Evolutionary conservation across 2,329 filamentous ascomycete species (phyloP), one percentile per base, ranked within the genome.

Genomic region (Septoria petroselini): DNA sequence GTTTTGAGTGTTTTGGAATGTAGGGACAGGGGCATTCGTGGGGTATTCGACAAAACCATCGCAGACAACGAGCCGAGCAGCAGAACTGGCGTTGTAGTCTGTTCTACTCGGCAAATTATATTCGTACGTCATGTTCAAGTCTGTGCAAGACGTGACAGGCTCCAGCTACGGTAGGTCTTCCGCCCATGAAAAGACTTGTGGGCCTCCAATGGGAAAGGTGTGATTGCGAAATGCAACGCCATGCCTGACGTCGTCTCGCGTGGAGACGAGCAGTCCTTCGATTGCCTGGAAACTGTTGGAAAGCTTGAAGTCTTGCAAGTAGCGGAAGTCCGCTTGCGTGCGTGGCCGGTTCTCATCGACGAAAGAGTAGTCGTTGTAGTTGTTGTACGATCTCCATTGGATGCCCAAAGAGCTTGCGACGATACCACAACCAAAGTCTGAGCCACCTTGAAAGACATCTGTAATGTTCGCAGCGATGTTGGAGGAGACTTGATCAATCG

Each of bases 141-240:
- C 21, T n/a, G 49, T 48, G n/a, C n/a, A n/a, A n/a, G n/a, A n/a
- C n/a, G n/a, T n/a, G n/a, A n/a, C n/a, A n/a, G 48, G 48, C 15
- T 51, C 35, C 1, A 51, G 41, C 48, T 41, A 51, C 5, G 47
- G 35, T 18, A 51, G 46, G 1, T 34, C 2, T 14, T 51, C 48
- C 1, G 21, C 21, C 48, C 48, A 51, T 0, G 34, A 40, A 11
- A 46, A 51, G 1, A 41, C 48, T 15, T 45, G 41, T n/a, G 30
- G 27, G 4, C 41, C n/a, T n/a, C n/a, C n/a, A n/a, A n/a, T n/a
- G n/a, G 48, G 48, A 18, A 51, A 19, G 8, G 48, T 51, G 42
- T 51, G 48, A 8, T 51, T 51, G 4, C 48, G 41, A 34, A 51
- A 47, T 18, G 41, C 48, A 15, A 51, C 29, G 7, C 48, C 48